Evolutionary conservation across 192 early-diverging fungal genomes (phyloP).

Genomic region (Umbelopsis sp.): DNA sequence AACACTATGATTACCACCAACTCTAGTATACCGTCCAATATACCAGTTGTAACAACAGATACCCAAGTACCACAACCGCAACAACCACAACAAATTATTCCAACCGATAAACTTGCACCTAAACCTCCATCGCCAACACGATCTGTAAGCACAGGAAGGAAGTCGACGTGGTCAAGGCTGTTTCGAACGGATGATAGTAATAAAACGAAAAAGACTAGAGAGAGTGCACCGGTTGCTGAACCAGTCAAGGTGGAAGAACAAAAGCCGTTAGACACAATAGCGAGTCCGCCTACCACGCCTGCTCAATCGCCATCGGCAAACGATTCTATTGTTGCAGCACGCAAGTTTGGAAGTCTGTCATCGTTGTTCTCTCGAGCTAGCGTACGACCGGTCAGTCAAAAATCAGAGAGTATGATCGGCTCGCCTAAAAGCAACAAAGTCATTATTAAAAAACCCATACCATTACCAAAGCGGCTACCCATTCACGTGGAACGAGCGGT

Average conservation of each 20-base stretch:
- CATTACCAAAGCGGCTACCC: constrained; percentile 53
- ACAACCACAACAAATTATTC: neutral
- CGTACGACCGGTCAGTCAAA: constrained; percentile 1
- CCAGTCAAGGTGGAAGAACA: constrained; percentile 18
- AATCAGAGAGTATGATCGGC: neutral
- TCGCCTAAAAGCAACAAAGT: constrained; percentile 30
- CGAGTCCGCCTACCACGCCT: neutral
- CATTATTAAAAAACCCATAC: constrained; percentile 27
- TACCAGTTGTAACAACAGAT: constrained; percentile 22
- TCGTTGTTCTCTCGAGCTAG: constrained; percentile 22
- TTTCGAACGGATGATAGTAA: constrained; percentile 46
- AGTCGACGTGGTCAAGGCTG: constrained; percentile 47
- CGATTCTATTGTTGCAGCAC: neutral
- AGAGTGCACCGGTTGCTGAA: neutral
- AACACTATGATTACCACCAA: neutral
- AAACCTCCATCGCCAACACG: neutral
- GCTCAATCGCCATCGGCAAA: neutral
- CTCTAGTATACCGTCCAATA: constrained; percentile 4
- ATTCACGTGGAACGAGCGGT: constrained; percentile 80
- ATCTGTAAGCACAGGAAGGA: constrained; percentile 18
- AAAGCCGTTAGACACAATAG: neutral
- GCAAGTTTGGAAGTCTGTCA: constrained; percentile 22
- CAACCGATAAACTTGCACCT: neutral
- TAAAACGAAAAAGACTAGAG: constrained; percentile 45
- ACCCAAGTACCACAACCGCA: neutral